phyloP scores from a whole-genome alignment of 176 grass and related monocot genomes.

The Microstegium vimineum region DNA sequence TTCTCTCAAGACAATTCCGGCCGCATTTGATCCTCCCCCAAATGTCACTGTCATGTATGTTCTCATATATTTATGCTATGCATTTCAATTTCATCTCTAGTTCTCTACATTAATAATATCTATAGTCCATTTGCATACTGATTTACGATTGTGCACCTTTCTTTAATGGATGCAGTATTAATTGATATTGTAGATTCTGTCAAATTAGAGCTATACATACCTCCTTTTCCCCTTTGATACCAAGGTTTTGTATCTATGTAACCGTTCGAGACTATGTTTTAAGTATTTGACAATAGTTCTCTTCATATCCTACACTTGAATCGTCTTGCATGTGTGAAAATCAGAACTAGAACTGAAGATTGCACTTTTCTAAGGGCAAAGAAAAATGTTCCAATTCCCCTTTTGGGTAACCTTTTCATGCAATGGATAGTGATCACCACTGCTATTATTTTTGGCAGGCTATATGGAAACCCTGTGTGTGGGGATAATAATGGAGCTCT shows the following conservation, averaged over 20 bases:
- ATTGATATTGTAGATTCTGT: background rate
- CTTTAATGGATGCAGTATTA: background rate
- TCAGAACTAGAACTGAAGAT: background rate
- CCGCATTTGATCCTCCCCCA: slow-evolving; percentile 52
- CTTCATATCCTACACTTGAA: slow-evolving; percentile 1
- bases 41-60: slow-evolving; percentile 88
- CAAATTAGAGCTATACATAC: background rate
- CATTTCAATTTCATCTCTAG: slow-evolving; percentile 3
- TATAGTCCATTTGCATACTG: background rate
- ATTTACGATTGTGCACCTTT: background rate
- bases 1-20: slow-evolving; percentile 53
- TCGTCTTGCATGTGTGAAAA: slow-evolving; percentile 12
- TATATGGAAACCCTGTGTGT: slow-evolving; percentile 80
- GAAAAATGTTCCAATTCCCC: background rate
- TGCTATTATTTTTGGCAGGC: slow-evolving; percentile 54
- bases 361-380: background rate
- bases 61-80: slow-evolving; percentile 17
- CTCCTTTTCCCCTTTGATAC: background rate
- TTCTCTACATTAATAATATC: slow-evolving; percentile 9
- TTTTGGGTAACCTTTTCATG: background rate
- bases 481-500: slow-evolving; percentile 28
- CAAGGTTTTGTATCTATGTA: background rate
- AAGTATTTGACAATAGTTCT: background rate
- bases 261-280: background rate
- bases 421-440: slow-evolving; percentile 3